These are phyloP conservation scores for Deuterostichococcus epilithicus DNA, from an alignment of 139 green algal genomes.

Conservation along the genomic window DNA sequence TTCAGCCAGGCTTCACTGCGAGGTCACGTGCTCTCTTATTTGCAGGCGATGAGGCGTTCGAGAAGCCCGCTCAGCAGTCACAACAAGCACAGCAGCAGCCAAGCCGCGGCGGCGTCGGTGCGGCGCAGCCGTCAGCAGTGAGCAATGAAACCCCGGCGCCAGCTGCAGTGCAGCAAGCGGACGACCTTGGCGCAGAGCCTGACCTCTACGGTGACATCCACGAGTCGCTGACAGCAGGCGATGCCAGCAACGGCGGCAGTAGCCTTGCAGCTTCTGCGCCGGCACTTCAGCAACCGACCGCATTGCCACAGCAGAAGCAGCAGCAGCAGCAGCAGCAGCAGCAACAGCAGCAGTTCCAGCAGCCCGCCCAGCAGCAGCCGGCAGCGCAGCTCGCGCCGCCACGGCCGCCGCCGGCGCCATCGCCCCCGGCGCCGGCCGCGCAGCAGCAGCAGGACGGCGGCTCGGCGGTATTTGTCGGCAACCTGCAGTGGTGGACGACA, in stretches of 20 bases:
- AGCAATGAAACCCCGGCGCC: not conserved
- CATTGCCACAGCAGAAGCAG: not conserved
- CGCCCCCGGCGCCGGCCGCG: not conserved
- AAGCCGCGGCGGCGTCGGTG: not conserved
- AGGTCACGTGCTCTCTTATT: not conserved
- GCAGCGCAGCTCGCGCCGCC: not conserved
- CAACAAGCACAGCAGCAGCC: not conserved
- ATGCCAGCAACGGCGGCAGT: no score
- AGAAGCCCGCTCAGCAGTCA: not conserved
- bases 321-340: not conserved
- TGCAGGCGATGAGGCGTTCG: not conserved
- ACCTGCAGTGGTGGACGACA: slow-evolving; percentile 92
- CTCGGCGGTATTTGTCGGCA: slow-evolving; percentile 69
- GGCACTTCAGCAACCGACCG: not conserved
- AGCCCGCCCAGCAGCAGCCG: not conserved
- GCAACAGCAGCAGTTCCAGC: not conserved
- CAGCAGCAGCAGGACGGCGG: not conserved
- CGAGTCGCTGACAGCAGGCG: no score
- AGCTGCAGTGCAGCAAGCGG: no score
- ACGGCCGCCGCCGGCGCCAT: not conserved
- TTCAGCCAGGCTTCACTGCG: not conserved
- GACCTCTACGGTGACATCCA: no score
- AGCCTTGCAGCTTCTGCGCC: no score
- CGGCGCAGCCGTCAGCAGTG: not conserved
- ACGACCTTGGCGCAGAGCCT: no score